Evolutionary conservation across 2,329 filamentous ascomycete genomes (phyloP).

Genomic region (Geoglossum cookeanum): DNA sequence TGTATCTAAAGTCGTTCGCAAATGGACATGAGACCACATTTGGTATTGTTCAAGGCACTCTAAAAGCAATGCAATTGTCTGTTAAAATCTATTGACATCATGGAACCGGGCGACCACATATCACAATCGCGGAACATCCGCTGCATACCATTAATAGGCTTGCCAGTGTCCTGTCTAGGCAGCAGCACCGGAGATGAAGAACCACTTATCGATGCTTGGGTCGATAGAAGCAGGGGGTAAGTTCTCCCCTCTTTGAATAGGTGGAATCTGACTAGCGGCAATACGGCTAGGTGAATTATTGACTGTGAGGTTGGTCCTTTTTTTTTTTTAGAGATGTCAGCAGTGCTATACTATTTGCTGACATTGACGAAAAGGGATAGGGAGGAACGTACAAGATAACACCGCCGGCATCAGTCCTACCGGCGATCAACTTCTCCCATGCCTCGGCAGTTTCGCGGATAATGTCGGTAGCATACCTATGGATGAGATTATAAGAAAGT

Average conservation of each 20-base stretch:
- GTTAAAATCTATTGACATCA: not conserved
- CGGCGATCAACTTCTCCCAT: constrained; percentile 89
- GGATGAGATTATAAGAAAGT: not conserved
- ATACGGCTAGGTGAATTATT: constrained; percentile 54
- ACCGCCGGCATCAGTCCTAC: constrained; percentile 61
- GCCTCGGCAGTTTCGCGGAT: constrained; percentile 91
- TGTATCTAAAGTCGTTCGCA: not conserved
- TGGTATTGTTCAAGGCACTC: not conserved
- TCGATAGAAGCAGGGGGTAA: constrained; percentile 77
- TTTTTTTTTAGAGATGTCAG: constrained; percentile 29
- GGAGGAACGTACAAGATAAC: constrained; percentile 54
- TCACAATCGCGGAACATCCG: too few relatives aligned
- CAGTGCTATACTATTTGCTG: not conserved
- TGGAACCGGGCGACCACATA: not conserved
- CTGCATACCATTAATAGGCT: not conserved
- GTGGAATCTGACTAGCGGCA: constrained; percentile 48
- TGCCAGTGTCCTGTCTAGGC: constrained; percentile 11
- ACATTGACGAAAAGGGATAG: not conserved
- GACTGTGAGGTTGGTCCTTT: constrained; percentile 67
- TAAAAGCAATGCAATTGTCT: not conserved
- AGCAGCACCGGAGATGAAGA: constrained; percentile 98
- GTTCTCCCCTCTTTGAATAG: constrained; percentile 64
- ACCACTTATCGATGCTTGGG: constrained; percentile 98
- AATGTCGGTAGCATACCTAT: constrained; percentile 79
- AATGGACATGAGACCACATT: not conserved